Percentiles rank a stretch among this genome's conserved stretches.
Conservation (phyloP, 495 filamentous ascomycete genomes). For the Acidomyces sp. region DNA sequence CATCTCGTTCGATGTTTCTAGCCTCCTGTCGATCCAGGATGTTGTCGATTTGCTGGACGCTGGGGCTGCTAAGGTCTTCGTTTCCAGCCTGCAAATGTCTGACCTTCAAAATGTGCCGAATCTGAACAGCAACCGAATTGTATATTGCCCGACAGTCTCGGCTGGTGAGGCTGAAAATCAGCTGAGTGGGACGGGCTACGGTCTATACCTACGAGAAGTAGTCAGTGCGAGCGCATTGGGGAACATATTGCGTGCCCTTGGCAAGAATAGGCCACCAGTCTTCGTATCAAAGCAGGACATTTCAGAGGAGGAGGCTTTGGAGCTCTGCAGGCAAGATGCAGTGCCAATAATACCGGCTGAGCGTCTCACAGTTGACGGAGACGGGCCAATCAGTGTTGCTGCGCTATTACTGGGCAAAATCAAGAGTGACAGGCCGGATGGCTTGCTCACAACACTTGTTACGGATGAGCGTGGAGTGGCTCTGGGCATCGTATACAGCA, state of each 20-base stretch:
- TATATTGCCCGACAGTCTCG: constrained; percentile 30
- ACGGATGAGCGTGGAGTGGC: constrained; percentile 76
- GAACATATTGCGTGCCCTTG: constrained; percentile 34
- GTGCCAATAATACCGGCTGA: constrained; percentile 67
- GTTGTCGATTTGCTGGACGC: constrained; percentile 68
- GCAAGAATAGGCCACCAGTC: constrained; percentile 31
- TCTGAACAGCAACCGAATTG: constrained; percentile 44
- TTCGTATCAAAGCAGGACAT: constrained; percentile 37
- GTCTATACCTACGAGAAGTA: constrained; percentile 35
- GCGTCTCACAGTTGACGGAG: constrained; percentile 49
- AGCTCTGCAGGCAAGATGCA: constrained; percentile 43
- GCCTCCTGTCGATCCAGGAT: constrained; percentile 52
- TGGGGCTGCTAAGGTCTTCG: constrained; percentile 79
- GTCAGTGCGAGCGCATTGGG: constrained; percentile 32
- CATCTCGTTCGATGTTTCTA: constrained; percentile 64
- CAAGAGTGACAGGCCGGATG: constrained; percentile 71
- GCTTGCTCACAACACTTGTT: constrained; percentile 75
- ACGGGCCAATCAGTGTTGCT: constrained; percentile 49
- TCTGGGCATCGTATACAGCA: constrained; percentile 87
- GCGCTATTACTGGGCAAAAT: constrained; percentile 55
- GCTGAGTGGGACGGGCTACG: constrained; percentile 37
- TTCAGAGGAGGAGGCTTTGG: constrained; percentile 33
- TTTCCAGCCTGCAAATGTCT: constrained; percentile 41
- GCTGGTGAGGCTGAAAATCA: constrained; percentile 39
- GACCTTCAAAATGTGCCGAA: constrained; percentile 46